Percentiles rank a stretch among this genome's conserved stretches.
Evolutionary conservation across 257 asterid species (phyloP).

Genomic region (Solanum pimpinellifolium): DNA sequence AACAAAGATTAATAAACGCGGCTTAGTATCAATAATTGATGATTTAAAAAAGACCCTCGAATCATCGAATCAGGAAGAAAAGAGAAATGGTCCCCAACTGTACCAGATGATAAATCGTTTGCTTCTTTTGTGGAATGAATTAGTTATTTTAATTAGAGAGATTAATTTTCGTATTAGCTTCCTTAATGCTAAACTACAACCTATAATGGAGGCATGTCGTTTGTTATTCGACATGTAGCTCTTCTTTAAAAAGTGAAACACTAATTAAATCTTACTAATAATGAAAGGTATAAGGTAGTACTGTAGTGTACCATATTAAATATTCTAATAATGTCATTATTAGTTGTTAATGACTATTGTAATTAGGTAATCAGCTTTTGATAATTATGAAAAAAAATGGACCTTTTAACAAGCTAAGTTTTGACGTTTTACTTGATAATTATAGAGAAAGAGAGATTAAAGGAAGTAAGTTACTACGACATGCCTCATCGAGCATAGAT

Average conservation of each 20-base stretch:
- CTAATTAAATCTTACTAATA: background rate
- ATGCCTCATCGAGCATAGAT: constrained; percentile 81
- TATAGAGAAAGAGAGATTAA: background rate
- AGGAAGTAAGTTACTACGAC: background rate
- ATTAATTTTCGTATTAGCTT: constrained; percentile 13
- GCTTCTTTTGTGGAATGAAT: background rate
- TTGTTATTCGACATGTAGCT: constrained; percentile 67
- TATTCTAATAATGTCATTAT: background rate
- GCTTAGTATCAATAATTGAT: constrained; percentile 20
- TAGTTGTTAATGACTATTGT: background rate
- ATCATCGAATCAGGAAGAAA: constrained; percentile 1
- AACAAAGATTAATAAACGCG: background rate
- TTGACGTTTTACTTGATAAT: background rate
- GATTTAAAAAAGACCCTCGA: background rate
- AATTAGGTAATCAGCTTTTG: background rate
- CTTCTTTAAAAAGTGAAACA: constrained; percentile 10
- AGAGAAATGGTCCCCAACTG: constrained; percentile 24
- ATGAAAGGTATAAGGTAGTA: background rate
- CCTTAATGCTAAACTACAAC: constrained; percentile 18
- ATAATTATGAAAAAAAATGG: background rate
- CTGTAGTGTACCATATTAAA: background rate
- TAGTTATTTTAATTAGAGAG: background rate
- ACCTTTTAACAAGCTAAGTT: background rate
- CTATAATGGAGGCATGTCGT: constrained; percentile 65
- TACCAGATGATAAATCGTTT: background rate